These are phyloP conservation scores for Viola odorata DNA, from an alignment of 345 rosid species.

Conservation along the genomic window DNA sequence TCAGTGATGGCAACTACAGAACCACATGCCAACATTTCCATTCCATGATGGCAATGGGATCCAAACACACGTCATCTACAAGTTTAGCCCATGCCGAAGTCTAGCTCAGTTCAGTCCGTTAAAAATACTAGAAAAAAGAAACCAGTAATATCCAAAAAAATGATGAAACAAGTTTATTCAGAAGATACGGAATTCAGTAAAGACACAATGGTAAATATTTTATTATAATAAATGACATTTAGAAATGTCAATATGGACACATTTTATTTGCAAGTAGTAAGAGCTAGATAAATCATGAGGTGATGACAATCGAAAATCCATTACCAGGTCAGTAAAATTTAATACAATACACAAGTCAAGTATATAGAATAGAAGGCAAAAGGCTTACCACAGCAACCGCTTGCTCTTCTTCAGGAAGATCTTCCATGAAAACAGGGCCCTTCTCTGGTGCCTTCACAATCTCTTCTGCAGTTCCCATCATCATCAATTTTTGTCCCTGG, in stretches of 20 bases:
- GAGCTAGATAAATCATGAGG: not conserved
- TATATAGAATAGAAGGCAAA: not conserved
- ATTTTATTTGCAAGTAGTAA: not conserved
- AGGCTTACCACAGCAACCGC: slow-evolving; percentile 54
- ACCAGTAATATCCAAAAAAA: not conserved
- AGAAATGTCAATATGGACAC: no score
- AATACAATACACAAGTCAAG: not conserved
- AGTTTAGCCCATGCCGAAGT: not conserved
- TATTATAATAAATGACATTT: no score
- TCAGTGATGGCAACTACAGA: not conserved
- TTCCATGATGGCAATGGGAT: not conserved
- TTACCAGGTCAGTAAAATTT: not conserved
- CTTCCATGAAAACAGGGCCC: slow-evolving; percentile 88
- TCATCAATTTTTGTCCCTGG: slow-evolving; percentile 95
- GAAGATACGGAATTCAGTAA: no score
- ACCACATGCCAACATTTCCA: not conserved
- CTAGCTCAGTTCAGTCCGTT: not conserved
- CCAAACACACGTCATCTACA: not conserved
- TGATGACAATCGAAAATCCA: not conserved
- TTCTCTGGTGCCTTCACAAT: slow-evolving; percentile 92
- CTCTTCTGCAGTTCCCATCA: slow-evolving; percentile 99
- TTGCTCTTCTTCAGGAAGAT: slow-evolving; percentile 95
- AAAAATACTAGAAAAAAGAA: not conserved
- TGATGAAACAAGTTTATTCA: not conserved
- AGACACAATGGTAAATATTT: no score